Evolutionary conservation across 805 yeast genomes (phyloP).

Genomic region (Zygosaccharomyces siamensis): DNA sequence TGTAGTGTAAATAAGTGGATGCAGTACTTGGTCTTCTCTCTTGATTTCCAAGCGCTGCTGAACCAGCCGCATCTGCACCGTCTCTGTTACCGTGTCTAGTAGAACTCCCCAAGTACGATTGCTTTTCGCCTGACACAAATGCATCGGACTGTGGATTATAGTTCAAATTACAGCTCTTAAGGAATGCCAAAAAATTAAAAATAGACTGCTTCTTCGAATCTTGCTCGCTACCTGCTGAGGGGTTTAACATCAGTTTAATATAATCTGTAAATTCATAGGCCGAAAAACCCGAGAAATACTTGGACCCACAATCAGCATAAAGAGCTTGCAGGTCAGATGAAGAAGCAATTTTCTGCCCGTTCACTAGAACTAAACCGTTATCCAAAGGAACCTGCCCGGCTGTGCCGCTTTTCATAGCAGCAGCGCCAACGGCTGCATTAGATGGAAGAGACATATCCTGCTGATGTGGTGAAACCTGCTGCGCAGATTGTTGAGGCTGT

Average conservation of each 20-base stretch:
- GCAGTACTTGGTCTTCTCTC: conserved; percentile 19
- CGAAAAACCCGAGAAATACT: conserved; percentile 50
- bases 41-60: not conserved
- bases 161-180: conserved; percentile 44
- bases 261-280: conserved; percentile 39
- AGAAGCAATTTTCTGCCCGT: conserved; percentile 53
- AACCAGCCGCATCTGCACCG: conserved; percentile 7
- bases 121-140: conserved; percentile 27
- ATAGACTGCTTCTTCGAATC: conserved; percentile 14
- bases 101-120: conserved; percentile 6
- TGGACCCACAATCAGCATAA: conserved; percentile 42
- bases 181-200: conserved; percentile 35
- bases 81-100: conserved; percentile 9
- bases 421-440: conserved; percentile 6
- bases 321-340: conserved; percentile 50
- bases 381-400: conserved; percentile 42
- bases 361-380: conserved; percentile 52
- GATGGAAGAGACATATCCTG: conserved; percentile 5
- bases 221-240: conserved; percentile 7
- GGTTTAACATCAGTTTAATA: conserved; percentile 29
- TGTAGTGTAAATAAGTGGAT: conserved; percentile 32
- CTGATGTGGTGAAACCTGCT: conserved; percentile 8
- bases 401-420: conserved; percentile 6
- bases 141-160: conserved; percentile 37
- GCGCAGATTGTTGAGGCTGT: not conserved